These are phyloP conservation scores for Lactifluus echinatus DNA, from an alignment of 768 basidiomycete genomes.

Conservation along the genomic window DNA sequence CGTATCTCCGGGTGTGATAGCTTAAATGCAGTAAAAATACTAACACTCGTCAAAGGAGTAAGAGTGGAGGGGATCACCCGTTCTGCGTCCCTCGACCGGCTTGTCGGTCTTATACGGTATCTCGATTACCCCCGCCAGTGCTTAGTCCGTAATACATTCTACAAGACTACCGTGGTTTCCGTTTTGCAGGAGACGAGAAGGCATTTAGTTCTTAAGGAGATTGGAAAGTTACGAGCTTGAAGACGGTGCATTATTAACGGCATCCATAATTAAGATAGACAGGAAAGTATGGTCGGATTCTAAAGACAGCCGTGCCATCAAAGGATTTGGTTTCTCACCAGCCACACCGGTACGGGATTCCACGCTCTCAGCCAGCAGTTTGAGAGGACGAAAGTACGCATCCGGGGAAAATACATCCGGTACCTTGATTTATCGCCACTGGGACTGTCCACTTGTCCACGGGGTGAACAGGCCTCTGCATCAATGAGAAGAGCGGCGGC, in stretches of 20 bases:
- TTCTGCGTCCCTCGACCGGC: not conserved
- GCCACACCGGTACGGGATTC: not conserved
- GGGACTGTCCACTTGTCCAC: not conserved
- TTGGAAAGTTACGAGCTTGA: not conserved
- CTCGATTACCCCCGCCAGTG: not conserved
- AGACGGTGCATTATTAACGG: not conserved
- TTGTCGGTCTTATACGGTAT: not conserved
- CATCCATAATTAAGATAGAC: not conserved
- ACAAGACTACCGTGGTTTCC: not conserved
- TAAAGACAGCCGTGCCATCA: not conserved
- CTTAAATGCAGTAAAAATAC: not conserved
- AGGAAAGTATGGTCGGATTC: not conserved
- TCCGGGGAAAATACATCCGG: not conserved
- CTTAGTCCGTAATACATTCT: not conserved
- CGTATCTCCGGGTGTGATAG: conserved; percentile 8
- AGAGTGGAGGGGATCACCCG: not conserved
- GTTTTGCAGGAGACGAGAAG: not conserved
- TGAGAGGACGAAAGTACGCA: not conserved
- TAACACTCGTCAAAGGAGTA: not conserved
- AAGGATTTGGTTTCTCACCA: not conserved
- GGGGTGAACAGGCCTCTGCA: not conserved
- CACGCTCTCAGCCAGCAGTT: not conserved
- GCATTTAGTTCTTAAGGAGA: not conserved
- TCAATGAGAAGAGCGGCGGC: not conserved
- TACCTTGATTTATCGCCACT: conserved; percentile 1